These are phyloP conservation scores for Saccharomycopsis babjevae DNA, from an alignment of 805 yeast species.

Conservation along the genomic window DNA sequence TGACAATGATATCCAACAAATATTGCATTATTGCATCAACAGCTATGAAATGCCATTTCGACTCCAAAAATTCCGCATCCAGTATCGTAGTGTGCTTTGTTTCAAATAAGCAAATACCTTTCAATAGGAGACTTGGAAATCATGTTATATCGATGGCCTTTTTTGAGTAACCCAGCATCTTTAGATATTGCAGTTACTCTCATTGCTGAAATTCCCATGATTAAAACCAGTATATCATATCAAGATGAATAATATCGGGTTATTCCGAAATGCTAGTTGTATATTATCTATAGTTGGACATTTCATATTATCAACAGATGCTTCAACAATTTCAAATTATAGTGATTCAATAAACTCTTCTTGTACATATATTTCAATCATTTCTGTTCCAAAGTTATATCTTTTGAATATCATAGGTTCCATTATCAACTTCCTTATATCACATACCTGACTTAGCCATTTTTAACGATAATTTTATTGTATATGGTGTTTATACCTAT, in stretches of 20 bases:
- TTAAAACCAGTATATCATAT: not conserved
- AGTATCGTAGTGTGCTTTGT: no score
- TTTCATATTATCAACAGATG: no score
- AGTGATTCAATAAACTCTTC: no score
- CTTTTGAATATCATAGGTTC: not conserved
- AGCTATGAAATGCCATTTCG: no score
- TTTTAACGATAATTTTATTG: constrained; percentile 21
- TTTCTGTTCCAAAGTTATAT: not conserved
- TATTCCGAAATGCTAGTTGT: not conserved
- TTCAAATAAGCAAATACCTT: no score
- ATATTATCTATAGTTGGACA: not conserved
- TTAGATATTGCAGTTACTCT: not conserved
- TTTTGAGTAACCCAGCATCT: not conserved
- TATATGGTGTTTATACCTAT: not conserved
- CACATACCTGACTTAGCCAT: constrained; percentile 65
- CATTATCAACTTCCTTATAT: not conserved
- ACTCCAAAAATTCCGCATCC: no score
- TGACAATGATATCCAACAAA: no score
- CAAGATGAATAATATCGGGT: not conserved
- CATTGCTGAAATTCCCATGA: not conserved
- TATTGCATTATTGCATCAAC: no score
- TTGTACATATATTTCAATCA: no score
- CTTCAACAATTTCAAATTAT: no score
- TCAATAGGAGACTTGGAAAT: no score
- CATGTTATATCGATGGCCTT: no score